Evolutionary conservation across 1,139 yeast species (phyloP).

Genomic region (Debaryomyces subglobosus): DNA sequence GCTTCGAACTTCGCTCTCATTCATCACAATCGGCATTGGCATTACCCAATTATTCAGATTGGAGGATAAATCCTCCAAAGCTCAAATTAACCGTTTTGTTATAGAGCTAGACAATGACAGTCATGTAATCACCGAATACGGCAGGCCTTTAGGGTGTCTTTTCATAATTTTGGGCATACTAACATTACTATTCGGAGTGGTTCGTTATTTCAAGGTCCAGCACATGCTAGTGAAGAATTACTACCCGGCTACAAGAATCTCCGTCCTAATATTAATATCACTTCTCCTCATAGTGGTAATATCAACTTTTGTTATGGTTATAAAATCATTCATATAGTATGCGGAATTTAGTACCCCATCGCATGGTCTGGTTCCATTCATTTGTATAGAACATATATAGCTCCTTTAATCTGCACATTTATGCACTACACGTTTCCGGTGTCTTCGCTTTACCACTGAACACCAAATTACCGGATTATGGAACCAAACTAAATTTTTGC

Average conservation of each 20-base stretch:
- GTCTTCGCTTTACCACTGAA: neutral
- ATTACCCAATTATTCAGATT: constrained; percentile 45
- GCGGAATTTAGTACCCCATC: neutral
- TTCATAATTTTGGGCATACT: constrained; percentile 40
- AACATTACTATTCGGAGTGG: constrained; percentile 36
- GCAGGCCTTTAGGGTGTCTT: constrained; percentile 40
- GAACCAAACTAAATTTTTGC: too few species aligned
- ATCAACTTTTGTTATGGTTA: constrained; percentile 27
- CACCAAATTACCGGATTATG: neutral
- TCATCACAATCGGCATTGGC: constrained; percentile 47
- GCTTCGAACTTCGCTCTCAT: constrained; percentile 60
- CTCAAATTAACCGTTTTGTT: constrained; percentile 18
- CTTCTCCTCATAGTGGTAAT: constrained; percentile 25
- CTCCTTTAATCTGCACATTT: neutral
- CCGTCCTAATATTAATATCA: constrained; percentile 24
- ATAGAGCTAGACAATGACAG: constrained; percentile 14
- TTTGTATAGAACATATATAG: neutral
- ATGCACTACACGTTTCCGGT: neutral
- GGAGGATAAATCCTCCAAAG: constrained; percentile 25
- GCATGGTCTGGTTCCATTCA: neutral
- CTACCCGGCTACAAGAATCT: constrained; percentile 35
- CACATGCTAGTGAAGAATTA: constrained; percentile 26
- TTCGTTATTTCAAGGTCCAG: constrained; percentile 41
- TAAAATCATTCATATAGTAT: constrained; percentile 12
- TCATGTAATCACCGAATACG: constrained; percentile 24